Evolutionary conservation across 2,329 filamentous ascomycete species (phyloP), one percentile per base, ranked within the genome.

Genomic region (Pseudogymnoascus sp.): DNA sequence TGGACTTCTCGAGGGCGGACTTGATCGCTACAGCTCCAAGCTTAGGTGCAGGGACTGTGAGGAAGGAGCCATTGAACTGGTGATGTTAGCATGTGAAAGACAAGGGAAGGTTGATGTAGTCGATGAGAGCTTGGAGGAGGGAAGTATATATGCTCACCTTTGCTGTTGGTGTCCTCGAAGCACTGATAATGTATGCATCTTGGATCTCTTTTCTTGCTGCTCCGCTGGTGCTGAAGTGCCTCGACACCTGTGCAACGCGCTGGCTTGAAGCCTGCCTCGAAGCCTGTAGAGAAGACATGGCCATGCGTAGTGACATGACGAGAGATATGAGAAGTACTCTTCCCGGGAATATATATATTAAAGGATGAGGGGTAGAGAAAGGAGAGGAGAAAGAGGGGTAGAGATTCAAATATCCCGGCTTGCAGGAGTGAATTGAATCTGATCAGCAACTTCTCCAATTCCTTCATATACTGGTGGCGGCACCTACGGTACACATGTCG

Each of bases 121-220:
- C 25, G 19, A 23, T 35, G 33, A 64, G 41, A 62, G 28, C n/a
- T 67, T 62, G 61, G 60, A 65, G 67, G 41, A 62, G 58, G 52
- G 22, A 22, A 30, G 7, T 19, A 30, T 52, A 33, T n/a, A 55
- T n/a, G 58, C 63, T 49, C n/a, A 94, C 92, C 80, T 94, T 95
- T 68, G 87, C 90, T 16, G 91, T 95, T 1, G 94, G 93, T 59
- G 94, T 99, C 70, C 94, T 84, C 14, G 92, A 84, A 9, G 90
- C 94, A 72, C 91, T 92, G 66, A 99, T 76, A 69, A 99, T 97
- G 76, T 97, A 99, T 58, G 90, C 93, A 75, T 97, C 92, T 72
- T 90, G 87, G 61, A 96, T 83, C 73, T 96, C 88, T 75, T 87
- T 79, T 65, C 75, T 74, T 25, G 72, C 71, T 19, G 76, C 71